Evolutionary conservation across 2,329 filamentous ascomycete genomes (phyloP), one percentile per base, ranked within the genome.

Genomic region (Triangularia setosa): DNA sequence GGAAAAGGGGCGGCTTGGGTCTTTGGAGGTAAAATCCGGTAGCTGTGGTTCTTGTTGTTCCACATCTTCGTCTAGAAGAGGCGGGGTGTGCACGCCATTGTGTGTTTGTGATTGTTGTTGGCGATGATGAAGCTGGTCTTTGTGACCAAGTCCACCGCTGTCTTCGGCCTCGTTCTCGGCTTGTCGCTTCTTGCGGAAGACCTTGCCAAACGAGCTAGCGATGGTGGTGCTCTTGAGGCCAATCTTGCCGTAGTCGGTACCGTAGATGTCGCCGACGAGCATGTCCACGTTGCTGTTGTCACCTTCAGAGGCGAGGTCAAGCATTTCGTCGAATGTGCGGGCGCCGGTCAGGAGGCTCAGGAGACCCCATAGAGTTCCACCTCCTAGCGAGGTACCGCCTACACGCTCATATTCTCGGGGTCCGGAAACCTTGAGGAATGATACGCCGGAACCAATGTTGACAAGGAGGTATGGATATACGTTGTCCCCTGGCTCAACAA

Each of bases 391-490:
- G 2, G 95, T 97, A 66, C 95, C 95, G 61, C 95, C 95, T 9
- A 99, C 94, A 72, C 95, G 91, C 77, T 96, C 84, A 76, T 90
- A 97, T 69, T 92, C 85, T 62, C 90, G 86, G 0, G 93, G 93
- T 0, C 93, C 94, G 0, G 91, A 96, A 7, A 99, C 95, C 75
- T 98, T 98, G 77, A 99, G 90, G 85, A 99, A 96, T 52, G 90
- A 95, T 4, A 99, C 95, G 60, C 95, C 95, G 7, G 93, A 97
- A 55, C 95, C 95, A 70, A 99, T 99, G 78, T 99, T 99, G 73
- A 99, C 95, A 28, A 99, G 87, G 53, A 99, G 87, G 75, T 99
- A 99, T 2, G 95, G 95, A 75, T 99, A 98, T 65, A 97, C 92
- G 70, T 81, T 80, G 70, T 94, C 88, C n/a, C 87, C 82, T 1